Evolutionary conservation across 805 yeast species (phyloP), one percentile per base, ranked within the genome.

Genomic region (Cyberlindnera lachancei): DNA sequence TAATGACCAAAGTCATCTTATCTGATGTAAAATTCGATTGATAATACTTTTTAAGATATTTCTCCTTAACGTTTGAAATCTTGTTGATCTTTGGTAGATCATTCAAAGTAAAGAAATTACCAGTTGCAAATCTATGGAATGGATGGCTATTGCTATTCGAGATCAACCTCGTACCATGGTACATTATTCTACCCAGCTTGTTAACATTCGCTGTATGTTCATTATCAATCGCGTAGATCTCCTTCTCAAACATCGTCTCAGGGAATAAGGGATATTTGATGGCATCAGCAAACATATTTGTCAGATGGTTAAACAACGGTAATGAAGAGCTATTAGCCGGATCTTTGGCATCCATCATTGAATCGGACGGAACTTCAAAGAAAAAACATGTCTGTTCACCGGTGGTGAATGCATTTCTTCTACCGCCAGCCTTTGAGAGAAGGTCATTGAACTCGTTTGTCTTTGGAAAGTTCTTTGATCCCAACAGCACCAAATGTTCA

Each of bases 401-500:
- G 1, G 79, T 70, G 0, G 94, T 82, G 40, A 58, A 71, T 0
- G 92, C 94, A 53, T 80, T 82, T 31, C 66, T 55, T 1, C 58
- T 42, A 1, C 92, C 92, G 14, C 80, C 78, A 23, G 63, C 52
- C 18, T 62, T 50, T 1, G 63, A 43, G 1, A 79, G 45, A 6
- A 53, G 33, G 18, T 66, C 65, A 30, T 67, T 67, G 38, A 72
- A 73, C 17, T 47, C 45, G 23, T 63, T 66, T 1, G 72, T 64
- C 14, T 57, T 50, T 1, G 82, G 78, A 40, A 53, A 77, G 31
- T 63, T 56, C 44, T 68, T 73, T 0, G 82, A 71, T 3, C 79
- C 82, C 34, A 66, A 63, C 21, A 73, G 57, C 3, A 77, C 34
- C 66, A 81, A 64, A 53, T 86, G 95, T 49, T 86, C 96, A 46